These are phyloP conservation scores for Mangifera indica DNA, from an alignment of 345 rosid species.

Conservation along the genomic window DNA sequence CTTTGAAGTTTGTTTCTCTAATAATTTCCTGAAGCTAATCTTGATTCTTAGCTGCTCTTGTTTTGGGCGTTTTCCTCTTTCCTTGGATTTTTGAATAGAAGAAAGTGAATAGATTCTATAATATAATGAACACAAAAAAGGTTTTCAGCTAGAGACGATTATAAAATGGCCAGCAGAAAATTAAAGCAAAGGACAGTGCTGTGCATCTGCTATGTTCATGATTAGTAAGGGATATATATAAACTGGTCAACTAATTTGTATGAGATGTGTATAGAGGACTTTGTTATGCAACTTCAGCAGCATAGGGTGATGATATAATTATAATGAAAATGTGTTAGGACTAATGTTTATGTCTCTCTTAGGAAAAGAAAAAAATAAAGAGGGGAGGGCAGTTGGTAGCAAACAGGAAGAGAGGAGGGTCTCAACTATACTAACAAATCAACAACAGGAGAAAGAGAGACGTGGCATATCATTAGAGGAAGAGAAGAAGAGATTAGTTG, in stretches of 20 bases:
- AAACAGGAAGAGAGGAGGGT: no score
- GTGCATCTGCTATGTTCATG: background rate
- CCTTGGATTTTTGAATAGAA: background rate
- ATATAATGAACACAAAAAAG: background rate
- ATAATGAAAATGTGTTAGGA: no score
- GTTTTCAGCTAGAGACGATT: background rate
- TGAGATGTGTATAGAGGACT: background rate
- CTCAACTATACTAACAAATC: no score
- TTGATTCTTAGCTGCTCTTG: background rate
- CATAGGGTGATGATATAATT: background rate
- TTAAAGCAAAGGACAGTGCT: no score
- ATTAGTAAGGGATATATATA: background rate
- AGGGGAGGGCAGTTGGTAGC: no score
- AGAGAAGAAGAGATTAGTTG: no score
- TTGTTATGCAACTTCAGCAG: no score
- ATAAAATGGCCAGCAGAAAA: background rate
- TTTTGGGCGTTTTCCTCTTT: background rate
- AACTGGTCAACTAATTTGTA: background rate
- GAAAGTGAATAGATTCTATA: background rate
- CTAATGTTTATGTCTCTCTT: no score
- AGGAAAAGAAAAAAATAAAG: no score
- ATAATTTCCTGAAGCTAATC: background rate
- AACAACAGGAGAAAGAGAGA: no score
- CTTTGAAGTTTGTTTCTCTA: conserved; percentile 1
- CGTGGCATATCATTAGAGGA: no score